A percentile compares a stretch with the other conserved stretches of the same genome.
Conservation (phyloP, 2,329 filamentous ascomycete genomes). For the Ophiostoma ips region DNA sequence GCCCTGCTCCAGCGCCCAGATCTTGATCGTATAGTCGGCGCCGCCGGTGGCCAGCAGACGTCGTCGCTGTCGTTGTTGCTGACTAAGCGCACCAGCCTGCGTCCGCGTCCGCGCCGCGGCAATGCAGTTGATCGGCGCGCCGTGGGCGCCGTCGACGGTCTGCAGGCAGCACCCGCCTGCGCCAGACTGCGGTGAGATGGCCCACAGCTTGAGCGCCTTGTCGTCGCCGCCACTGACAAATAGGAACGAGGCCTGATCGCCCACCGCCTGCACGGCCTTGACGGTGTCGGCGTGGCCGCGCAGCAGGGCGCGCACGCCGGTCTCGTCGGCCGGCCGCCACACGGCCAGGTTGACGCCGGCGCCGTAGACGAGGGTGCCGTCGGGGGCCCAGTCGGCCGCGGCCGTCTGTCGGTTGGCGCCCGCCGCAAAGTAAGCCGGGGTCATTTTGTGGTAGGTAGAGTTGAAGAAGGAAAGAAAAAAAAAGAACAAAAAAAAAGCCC, state of each 20-base stretch:
- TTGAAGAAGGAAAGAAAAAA: neutral
- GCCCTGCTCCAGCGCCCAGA: constrained; percentile 49
- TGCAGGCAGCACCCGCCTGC: constrained; percentile 28
- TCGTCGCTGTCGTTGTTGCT: neutral
- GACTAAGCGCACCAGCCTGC: too few relatives aligned
- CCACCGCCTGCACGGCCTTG: constrained; percentile 64
- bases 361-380: constrained; percentile 71
- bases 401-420: constrained; percentile 85
- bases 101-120: constrained; percentile 17
- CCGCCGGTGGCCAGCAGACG: constrained; percentile 59
- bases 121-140: constrained; percentile 61
- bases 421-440: constrained; percentile 47
- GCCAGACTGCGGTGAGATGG: constrained; percentile 13
- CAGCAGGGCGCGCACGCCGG: constrained; percentile 54
- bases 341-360: constrained; percentile 78
- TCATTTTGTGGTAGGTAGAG: neutral
- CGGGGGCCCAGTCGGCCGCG: constrained; percentile 73
- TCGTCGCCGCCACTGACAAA: constrained; percentile 75
- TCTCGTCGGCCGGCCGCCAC: constrained; percentile 53
- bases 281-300: constrained; percentile 66
- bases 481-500: neutral
- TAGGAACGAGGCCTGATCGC: constrained; percentile 21
- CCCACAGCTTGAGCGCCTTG: constrained; percentile 64
- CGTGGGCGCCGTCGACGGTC: constrained; percentile 51
- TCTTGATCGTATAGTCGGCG: constrained; percentile 58